These are phyloP conservation scores for Pleurotus ostreatus DNA, from an alignment of 768 basidiomycete species.

Conservation along the genomic window DNA sequence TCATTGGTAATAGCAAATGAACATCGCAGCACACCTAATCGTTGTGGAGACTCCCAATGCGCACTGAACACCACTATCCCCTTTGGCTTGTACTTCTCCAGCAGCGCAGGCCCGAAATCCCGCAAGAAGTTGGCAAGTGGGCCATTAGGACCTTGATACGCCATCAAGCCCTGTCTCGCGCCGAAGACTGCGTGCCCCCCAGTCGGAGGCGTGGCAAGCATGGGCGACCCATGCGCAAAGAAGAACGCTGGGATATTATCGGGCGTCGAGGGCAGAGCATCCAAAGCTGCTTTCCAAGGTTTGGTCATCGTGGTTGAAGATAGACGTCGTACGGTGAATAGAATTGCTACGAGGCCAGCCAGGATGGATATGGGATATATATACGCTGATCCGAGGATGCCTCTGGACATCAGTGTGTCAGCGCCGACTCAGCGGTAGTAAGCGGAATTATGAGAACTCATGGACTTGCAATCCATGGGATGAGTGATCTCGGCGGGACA, in stretches of 20 bases:
- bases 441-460: no score
- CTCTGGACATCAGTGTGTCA: no score
- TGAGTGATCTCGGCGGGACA: no score
- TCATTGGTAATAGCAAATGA: neutral
- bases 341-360: no score
- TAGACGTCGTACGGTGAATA: no score
- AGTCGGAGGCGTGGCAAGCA: conserved; percentile 36
- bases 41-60: conserved; percentile 71
- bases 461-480: no score
- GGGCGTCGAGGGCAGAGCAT: conserved; percentile 50
- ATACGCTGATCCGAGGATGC: no score
- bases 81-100: conserved; percentile 71
- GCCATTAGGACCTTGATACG: conserved; percentile 43
- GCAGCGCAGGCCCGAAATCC: conserved; percentile 59
- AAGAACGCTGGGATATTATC: conserved; percentile 72
- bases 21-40: conserved; percentile 40
- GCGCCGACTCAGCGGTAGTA: no score
- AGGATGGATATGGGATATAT: no score
- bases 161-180: conserved; percentile 16
- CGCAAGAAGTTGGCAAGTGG: conserved; percentile 55
- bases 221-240: conserved; percentile 67
- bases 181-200: conserved; percentile 8
- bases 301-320: conserved; percentile 29
- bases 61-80: conserved; percentile 83
- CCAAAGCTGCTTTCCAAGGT: conserved; percentile 48